Percentiles rank a stretch among this genome's conserved stretches.
Conservation (phyloP, 208 protist genomes). For the Crithidia expoeki region DNA sequence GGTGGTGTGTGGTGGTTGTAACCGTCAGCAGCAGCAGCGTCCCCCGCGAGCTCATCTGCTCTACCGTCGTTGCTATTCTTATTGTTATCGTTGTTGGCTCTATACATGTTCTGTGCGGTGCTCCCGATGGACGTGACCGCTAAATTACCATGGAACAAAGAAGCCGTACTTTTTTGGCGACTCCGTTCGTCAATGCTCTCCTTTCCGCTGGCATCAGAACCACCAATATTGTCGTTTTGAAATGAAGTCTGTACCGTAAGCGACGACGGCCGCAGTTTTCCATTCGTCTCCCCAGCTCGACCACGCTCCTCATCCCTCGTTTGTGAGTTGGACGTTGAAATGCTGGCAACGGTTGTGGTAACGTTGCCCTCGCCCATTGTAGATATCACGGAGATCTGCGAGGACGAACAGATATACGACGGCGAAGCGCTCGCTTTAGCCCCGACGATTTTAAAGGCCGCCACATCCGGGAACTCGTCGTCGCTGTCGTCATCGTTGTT, state of each 20-base stretch:
- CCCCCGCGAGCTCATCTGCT: neutral
- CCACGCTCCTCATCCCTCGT: neutral
- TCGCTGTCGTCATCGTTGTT: neutral
- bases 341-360: neutral
- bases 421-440: neutral
- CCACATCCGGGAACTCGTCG: constrained; percentile 32
- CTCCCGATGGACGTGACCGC: neutral
- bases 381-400: constrained; percentile 7
- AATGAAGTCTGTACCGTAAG: neutral
- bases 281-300: neutral
- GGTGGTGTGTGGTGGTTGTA: no score
- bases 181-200: neutral
- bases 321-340: neutral
- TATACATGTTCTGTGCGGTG: no score
- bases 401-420: neutral
- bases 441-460: constrained; percentile 11
- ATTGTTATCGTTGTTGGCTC: no score
- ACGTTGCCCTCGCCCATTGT: constrained; percentile 6
- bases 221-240: neutral
- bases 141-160: neutral
- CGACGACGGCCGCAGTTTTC: constrained; percentile 2
- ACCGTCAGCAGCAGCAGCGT: neutral
- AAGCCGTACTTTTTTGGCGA: neutral
- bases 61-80: neutral
- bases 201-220: neutral